Percentiles rank a stretch among this genome's conserved stretches.
These are phyloP conservation scores for Amylocarpus encephaloides DNA, from an alignment of 2,329 filamentous ascomycete species.

Conservation along the genomic window DNA sequence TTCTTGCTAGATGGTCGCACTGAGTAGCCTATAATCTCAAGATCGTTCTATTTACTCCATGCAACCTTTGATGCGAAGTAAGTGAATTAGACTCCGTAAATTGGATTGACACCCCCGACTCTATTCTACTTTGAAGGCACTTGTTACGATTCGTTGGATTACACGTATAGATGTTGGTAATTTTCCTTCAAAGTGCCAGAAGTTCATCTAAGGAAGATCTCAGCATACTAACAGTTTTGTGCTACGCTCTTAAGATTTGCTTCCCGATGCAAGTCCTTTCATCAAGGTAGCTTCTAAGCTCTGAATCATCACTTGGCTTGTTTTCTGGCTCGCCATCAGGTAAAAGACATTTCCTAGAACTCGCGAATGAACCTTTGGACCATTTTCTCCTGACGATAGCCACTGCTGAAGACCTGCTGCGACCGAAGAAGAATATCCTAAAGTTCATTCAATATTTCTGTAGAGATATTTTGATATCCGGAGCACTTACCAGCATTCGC, in stretches of 20 bases:
- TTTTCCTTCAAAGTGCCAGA: too few species aligned
- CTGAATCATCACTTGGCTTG: conserved; percentile 23
- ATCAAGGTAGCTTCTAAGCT: conserved; percentile 19
- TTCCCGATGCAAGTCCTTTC: not conserved
- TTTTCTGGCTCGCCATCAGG: conserved; percentile 48
- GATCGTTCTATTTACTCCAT: too few species aligned
- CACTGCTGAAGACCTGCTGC: conserved; percentile 38
- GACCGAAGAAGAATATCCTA: conserved; percentile 27
- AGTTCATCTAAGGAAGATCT: too few species aligned
- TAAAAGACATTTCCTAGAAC: conserved; percentile 54
- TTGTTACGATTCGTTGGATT: too few species aligned
- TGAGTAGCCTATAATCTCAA: conserved; percentile 4
- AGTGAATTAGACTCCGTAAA: too few species aligned
- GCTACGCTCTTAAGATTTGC: too few species aligned
- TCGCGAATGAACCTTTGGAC: conserved; percentile 44
- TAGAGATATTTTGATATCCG: not conserved
- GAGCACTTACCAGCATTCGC: conserved; percentile 32
- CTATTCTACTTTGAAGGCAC: too few species aligned
- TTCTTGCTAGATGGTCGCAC: conserved; percentile 40
- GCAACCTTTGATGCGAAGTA: too few species aligned
- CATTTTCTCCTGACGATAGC: conserved; percentile 24
- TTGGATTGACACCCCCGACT: too few species aligned
- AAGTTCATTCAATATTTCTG: not conserved
- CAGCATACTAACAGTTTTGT: too few species aligned
- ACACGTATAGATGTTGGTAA: too few species aligned